Conservation (phyloP, 805 yeast species). For the Saturnispora besseyi region DNA sequence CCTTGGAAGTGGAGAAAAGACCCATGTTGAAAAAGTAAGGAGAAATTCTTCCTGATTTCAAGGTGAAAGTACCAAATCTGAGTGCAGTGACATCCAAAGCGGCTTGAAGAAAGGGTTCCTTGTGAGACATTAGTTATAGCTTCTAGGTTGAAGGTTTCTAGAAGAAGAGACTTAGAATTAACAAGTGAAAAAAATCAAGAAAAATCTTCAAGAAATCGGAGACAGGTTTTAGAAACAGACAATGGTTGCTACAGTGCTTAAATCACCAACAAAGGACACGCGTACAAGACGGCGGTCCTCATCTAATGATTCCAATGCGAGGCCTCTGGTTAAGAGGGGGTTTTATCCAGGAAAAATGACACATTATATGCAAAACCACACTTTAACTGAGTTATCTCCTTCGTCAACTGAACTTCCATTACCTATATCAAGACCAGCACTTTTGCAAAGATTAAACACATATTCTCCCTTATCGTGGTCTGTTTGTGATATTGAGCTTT, state of each 20-base stretch:
- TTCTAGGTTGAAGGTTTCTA: neutral
- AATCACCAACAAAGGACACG: neutral
- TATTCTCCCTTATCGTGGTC: slow-evolving; percentile 42
- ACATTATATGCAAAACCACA: neutral
- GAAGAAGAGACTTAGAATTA: neutral
- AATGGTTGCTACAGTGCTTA: neutral
- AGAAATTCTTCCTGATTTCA: slow-evolving; percentile 88
- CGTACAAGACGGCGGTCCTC: neutral
- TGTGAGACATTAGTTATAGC: slow-evolving; percentile 15
- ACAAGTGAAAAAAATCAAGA: neutral
- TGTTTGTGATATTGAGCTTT: slow-evolving; percentile 26
- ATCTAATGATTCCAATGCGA: neutral
- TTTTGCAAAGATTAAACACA: slow-evolving; percentile 35
- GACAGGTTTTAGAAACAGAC: neutral
- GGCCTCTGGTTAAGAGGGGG: neutral
- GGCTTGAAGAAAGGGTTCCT: slow-evolving; percentile 54
- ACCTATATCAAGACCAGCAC: slow-evolving; percentile 13
- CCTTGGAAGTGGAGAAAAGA: slow-evolving; percentile 72
- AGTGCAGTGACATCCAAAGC: slow-evolving; percentile 79
- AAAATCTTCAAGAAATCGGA: neutral
- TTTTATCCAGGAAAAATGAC: neutral
- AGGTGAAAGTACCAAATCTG: slow-evolving; percentile 79
- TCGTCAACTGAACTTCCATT: neutral
- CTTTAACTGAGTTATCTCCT: neutral
- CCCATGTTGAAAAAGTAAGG: slow-evolving; percentile 96